These are phyloP conservation scores for Coniferiporia weirii DNA, from an alignment of 1,284 basidiomycete genomes.

Conservation along the genomic window DNA sequence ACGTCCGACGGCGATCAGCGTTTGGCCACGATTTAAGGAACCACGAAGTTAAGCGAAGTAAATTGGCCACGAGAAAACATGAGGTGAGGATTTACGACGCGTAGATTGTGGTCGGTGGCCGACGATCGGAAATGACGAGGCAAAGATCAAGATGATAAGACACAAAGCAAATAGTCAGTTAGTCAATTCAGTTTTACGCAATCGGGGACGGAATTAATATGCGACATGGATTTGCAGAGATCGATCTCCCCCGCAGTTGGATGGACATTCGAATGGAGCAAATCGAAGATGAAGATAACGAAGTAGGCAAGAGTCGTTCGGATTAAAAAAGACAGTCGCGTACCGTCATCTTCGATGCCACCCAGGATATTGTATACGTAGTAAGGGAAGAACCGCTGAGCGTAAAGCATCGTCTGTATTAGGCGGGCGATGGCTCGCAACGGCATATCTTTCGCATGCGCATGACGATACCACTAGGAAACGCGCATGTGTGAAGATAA, in stretches of 20 bases:
- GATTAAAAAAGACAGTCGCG: conserved; percentile 25
- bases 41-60: not conserved
- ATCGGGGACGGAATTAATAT: too few relatives aligned
- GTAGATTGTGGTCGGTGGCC: too few relatives aligned
- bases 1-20: not conserved
- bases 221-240: too few relatives aligned
- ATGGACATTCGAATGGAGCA: too few relatives aligned
- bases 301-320: not conserved
- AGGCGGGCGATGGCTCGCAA: conserved; percentile 87
- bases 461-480: conserved; percentile 89
- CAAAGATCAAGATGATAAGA: too few relatives aligned
- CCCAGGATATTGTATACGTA: conserved; percentile 95
- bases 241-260: too few relatives aligned
- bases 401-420: conserved; percentile 95
- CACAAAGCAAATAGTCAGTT: too few relatives aligned
- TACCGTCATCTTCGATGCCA: conserved; percentile 91
- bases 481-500: not conserved
- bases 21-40: not conserved
- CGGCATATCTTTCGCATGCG: conserved; percentile 91
- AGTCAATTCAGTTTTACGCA: too few relatives aligned
- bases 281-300: not conserved
- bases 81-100: too few relatives aligned
- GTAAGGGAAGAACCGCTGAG: conserved; percentile 92
- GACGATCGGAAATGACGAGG: too few relatives aligned
- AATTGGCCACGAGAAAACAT: too few relatives aligned